Percentiles rank a stretch among this genome's conserved stretches.
Evolutionary conservation across 1,284 basidiomycete species (phyloP).

Genomic region (Irpex lacteus): DNA sequence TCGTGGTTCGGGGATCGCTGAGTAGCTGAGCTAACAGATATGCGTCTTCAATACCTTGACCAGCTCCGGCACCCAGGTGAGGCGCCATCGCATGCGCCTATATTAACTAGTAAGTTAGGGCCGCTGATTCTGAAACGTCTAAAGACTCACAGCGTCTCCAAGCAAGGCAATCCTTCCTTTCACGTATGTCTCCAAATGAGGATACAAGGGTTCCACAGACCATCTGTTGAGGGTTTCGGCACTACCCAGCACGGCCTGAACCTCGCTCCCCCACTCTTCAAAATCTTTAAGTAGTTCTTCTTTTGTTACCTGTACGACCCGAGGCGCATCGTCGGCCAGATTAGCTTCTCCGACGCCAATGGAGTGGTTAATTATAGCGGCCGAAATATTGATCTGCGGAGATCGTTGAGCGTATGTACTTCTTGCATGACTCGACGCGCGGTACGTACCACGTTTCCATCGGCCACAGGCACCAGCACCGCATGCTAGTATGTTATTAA

Average conservation of each 20-base stretch:
- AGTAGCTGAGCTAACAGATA: constrained; percentile 50
- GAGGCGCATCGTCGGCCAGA: background rate
- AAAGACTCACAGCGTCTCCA: constrained; percentile 51
- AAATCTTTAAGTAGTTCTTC: constrained; percentile 48
- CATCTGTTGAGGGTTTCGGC: constrained; percentile 53
- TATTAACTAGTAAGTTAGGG: background rate
- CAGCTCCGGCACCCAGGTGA: constrained; percentile 59
- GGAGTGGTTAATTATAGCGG: background rate
- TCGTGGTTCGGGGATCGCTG: constrained; percentile 39
- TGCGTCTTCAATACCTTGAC: constrained; percentile 63
- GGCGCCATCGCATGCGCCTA: constrained; percentile 61
- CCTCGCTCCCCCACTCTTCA: constrained; percentile 48
- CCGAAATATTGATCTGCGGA: constrained; percentile 7
- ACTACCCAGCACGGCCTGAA: constrained; percentile 40
- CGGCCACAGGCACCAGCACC: constrained; percentile 3
- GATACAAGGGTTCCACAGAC: constrained; percentile 54
- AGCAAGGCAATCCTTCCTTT: constrained; percentile 48
- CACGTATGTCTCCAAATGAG: constrained; percentile 46
- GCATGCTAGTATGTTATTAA: background rate
- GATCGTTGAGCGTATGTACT: background rate
- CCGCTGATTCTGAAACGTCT: background rate
- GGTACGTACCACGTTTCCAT: constrained; percentile 4
- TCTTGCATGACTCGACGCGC: background rate
- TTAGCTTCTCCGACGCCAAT: background rate
- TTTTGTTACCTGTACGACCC: constrained; percentile 18